Evolutionary conservation across 768 basidiomycete species (phyloP), one percentile per base, ranked within the genome.

Genomic region (Leccinum uliginosum): DNA sequence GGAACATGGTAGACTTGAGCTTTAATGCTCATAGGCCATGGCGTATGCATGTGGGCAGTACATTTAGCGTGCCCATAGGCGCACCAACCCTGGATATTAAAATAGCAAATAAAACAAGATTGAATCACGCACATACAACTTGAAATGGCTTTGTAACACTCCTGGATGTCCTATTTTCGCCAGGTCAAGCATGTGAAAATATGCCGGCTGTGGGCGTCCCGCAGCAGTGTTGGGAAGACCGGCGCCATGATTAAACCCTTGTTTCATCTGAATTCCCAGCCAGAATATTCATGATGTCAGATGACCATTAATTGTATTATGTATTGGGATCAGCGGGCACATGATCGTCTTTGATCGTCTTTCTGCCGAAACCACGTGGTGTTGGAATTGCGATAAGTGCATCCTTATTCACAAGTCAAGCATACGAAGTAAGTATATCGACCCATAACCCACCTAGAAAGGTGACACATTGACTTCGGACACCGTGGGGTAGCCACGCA

Each of bases 251-350:
- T 59, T 55, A 67, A 67, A 65, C 49, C 29, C 26, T 53, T n/a
- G 55, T 65, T 67, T 65, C 65, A 62, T 51, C 49, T 3, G 32
- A 50, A 24, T 23, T 52, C 26, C 46, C 21, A 27, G 34, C n/a
- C 29, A 14, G 9, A 49, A 47, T 12, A 8, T 6, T 3, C 35
- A 38, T 17, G 35, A 38, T 17, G 30, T 2, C 38, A 9, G n/a
- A n/a, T n/a, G n/a, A 40, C 38, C 38, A 40, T 40, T 32, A 32
- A 2, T 26, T 34, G 34, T 34, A n/a, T n/a, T 38, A n/a, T 40
- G n/a, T n/a, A n/a, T 40, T 40, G n/a, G n/a, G n/a, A n/a, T 40
- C 38, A n/a, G 38, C 38, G 12, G 38, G n/a, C 9, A 9, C n/a
- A 40, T n/a, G 38, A n/a, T 34, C 34, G 15, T 15, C 30, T 12